These are phyloP conservation scores for Calonectria multiphialidica DNA, from an alignment of 2,329 filamentous ascomycete genomes.

Conservation along the genomic window DNA sequence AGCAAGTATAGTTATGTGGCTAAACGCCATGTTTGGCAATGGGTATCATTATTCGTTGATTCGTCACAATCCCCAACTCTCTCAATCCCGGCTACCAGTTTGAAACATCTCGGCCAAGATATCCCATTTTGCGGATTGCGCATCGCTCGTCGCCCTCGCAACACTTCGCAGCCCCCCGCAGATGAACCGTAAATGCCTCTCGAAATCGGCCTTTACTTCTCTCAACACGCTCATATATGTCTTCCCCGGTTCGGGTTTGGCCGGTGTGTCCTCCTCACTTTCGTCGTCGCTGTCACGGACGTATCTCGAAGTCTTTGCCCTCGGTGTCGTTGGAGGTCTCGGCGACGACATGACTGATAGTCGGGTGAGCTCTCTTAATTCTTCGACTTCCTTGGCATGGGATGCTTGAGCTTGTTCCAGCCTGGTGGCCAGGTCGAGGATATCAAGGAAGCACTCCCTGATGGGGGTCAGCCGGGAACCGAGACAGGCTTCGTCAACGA, in stretches of 20 bases:
- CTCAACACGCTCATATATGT: slow-evolving; percentile 65
- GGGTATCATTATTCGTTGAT: slow-evolving; percentile 43
- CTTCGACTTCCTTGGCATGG: slow-evolving; percentile 50
- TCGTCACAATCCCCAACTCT: slow-evolving; percentile 30
- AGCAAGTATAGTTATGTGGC: slow-evolving; percentile 5
- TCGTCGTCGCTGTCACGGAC: slow-evolving; percentile 47
- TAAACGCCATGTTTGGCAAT: slow-evolving; percentile 5
- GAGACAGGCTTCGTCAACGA: slow-evolving; percentile 78
- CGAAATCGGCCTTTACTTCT: slow-evolving; percentile 72
- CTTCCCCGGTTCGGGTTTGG: slow-evolving; percentile 43
- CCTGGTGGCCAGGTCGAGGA: slow-evolving; percentile 80
- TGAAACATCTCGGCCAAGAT: slow-evolving; percentile 85
- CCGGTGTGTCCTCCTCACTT: slow-evolving; percentile 45
- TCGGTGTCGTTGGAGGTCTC: slow-evolving; percentile 32
- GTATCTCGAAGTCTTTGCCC: slow-evolving; percentile 37
- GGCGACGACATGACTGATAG: slow-evolving; percentile 34
- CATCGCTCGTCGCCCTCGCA: slow-evolving; percentile 77
- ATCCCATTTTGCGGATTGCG: slow-evolving; percentile 76
- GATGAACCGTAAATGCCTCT: slow-evolving; percentile 76
- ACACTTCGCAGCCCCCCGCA: slow-evolving; percentile 80
- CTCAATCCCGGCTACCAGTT: slow-evolving; percentile 50
- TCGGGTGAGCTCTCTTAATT: slow-evolving; percentile 50
- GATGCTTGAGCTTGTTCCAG: slow-evolving; percentile 71
- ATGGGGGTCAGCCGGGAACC: slow-evolving; percentile 77
- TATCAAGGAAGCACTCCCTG: slow-evolving; percentile 76